A percentile compares a stretch with the other conserved stretches of the same genome.
These are phyloP conservation scores for Aspergillus spinulosporus DNA, from an alignment of 2,329 filamentous ascomycete genomes.

Conservation along the genomic window DNA sequence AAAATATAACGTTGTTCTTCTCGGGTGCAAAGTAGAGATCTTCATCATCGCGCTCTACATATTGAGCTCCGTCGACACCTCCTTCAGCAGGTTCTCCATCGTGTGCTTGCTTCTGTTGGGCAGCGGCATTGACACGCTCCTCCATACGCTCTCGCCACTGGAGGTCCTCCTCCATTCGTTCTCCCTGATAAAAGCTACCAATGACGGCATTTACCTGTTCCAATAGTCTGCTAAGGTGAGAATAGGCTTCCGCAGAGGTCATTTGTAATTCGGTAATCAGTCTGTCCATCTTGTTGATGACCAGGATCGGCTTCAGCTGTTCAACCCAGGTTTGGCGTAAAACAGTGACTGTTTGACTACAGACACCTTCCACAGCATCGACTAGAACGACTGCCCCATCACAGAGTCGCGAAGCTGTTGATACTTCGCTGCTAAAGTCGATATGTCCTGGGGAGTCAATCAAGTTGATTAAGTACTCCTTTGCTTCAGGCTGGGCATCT, in stretches of 20 bases:
- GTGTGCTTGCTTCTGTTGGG: constrained; percentile 49
- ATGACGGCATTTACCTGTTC: constrained; percentile 98
- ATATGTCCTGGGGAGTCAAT: constrained; percentile 99
- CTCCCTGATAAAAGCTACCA: constrained; percentile 95
- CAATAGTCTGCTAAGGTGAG: constrained; percentile 81
- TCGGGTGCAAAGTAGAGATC: constrained; percentile 98
- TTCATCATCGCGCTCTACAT: constrained; percentile 90
- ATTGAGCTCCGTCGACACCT: constrained; percentile 57
- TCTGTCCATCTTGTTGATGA: constrained; percentile 98
- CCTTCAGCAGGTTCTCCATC: constrained; percentile 52
- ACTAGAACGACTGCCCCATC: constrained; percentile 93
- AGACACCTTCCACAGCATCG: constrained; percentile 96
- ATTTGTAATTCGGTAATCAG: constrained; percentile 92
- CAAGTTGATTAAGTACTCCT: constrained; percentile 93
- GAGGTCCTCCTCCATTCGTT: constrained; percentile 97
- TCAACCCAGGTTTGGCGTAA: constrained; percentile 93
- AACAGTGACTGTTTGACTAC: constrained; percentile 97
- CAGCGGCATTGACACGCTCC: constrained; percentile 72
- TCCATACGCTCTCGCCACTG: constrained; percentile 95
- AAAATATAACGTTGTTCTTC: constrained; percentile 98
- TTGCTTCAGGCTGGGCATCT: constrained; percentile 67
- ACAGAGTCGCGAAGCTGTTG: constrained; percentile 88
- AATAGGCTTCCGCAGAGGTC: constrained; percentile 84
- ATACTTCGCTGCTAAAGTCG: constrained; percentile 97
- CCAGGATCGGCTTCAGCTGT: constrained; percentile 87